These are phyloP conservation scores for Saitozyma sp. DNA, from an alignment of 768 basidiomycete species.

Conservation along the genomic window DNA sequence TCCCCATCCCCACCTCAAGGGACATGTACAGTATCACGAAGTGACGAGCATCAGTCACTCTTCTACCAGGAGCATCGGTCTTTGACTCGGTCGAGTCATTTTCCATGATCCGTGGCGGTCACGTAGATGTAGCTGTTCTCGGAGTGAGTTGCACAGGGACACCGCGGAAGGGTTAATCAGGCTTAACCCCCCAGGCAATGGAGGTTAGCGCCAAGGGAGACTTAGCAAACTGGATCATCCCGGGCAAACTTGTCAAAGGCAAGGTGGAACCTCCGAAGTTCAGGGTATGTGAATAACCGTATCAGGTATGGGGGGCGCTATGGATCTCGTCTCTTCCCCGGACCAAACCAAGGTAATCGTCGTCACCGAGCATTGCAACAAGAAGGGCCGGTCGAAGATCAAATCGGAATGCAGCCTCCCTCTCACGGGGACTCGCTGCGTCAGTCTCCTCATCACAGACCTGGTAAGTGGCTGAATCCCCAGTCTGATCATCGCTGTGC, in stretches of 20 bases:
- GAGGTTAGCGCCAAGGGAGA: slow-evolving; percentile 87
- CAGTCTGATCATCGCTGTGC: too few species aligned
- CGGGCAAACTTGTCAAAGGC: slow-evolving; percentile 64
- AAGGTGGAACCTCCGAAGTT: too few species aligned
- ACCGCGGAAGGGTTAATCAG: too few species aligned
- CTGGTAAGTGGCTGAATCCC: too few species aligned
- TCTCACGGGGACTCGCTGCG: slow-evolving; percentile 82
- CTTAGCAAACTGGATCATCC: slow-evolving; percentile 98
- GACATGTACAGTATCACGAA: slow-evolving; percentile 49
- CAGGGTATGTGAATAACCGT: too few species aligned
- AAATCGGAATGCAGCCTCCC: slow-evolving; percentile 77
- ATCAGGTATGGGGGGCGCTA: slow-evolving; percentile 96
- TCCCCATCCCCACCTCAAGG: too few species aligned
- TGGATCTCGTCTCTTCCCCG: slow-evolving; percentile 95
- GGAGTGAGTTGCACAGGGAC: too few species aligned
- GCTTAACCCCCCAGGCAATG: too few species aligned
- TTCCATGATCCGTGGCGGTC: slow-evolving; percentile 20
- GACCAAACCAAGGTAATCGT: slow-evolving; percentile 88
- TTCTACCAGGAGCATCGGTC: slow-evolving; percentile 18
- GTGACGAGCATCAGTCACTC: slow-evolving; percentile 34
- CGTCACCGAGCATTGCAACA: slow-evolving; percentile 85
- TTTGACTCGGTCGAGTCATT: slow-evolving; percentile 25
- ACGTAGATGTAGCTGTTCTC: slow-evolving; percentile 76
- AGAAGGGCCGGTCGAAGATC: slow-evolving; percentile 87
- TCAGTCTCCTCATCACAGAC: slow-evolving; percentile 91